phyloP scores from a whole-genome alignment of 2,329 filamentous ascomycete genomes.

The Trematosphaeria pertusa region DNA sequence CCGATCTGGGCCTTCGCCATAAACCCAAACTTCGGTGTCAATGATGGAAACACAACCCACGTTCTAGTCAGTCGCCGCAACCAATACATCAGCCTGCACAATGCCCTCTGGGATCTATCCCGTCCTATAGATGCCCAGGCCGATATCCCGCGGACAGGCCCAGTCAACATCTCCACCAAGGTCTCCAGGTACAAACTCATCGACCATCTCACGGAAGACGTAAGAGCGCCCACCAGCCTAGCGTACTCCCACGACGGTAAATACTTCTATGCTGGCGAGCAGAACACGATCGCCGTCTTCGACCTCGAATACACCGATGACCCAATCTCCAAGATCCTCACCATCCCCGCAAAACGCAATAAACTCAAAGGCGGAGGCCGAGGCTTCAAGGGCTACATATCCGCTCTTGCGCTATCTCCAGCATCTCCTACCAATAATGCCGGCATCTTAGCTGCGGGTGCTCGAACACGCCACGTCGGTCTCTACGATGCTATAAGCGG shows the following conservation, averaged over 20 bases:
- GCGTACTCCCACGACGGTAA: constrained; percentile 58
- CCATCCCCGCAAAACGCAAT: constrained; percentile 57
- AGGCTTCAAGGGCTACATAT: constrained; percentile 64
- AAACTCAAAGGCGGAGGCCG: constrained; percentile 52
- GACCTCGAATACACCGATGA: constrained; percentile 58
- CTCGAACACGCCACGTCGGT: constrained; percentile 62
- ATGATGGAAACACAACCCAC: constrained; percentile 57
- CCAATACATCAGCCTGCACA: constrained; percentile 64
- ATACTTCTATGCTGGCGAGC: constrained; percentile 64
- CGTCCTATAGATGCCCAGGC: constrained; percentile 13
- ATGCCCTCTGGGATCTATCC: constrained; percentile 56
- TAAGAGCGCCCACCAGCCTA: constrained; percentile 62
- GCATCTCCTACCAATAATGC: constrained; percentile 42
- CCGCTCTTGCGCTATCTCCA: constrained; percentile 54
- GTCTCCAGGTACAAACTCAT: constrained; percentile 63
- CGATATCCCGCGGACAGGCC: constrained; percentile 1
- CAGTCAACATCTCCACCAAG: constrained; percentile 30
- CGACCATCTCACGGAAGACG: constrained; percentile 62
- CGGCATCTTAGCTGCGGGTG: constrained; percentile 63
- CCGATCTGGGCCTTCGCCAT: constrained; percentile 62
- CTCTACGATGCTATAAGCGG: constrained; percentile 62
- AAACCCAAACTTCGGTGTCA: constrained; percentile 62
- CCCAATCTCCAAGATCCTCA: constrained; percentile 51
- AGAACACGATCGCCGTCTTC: constrained; percentile 62
- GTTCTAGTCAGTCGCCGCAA: constrained; percentile 61